Evolutionary conservation across 306 rosid species (phyloP), one percentile per base, ranked within the genome.

Genomic region (Quercus alba): DNA sequence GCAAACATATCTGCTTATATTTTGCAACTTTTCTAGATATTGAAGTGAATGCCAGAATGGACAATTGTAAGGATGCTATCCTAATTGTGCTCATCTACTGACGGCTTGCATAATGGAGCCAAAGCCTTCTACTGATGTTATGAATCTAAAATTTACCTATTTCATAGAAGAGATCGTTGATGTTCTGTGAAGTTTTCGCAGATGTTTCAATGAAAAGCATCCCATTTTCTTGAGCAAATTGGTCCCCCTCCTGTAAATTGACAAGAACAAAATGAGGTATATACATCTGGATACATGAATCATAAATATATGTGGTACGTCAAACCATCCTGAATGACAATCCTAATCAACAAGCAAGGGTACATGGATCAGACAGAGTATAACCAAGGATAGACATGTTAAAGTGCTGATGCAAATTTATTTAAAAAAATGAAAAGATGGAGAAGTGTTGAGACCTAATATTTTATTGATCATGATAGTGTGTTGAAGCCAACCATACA

Each of bases 201-300:
- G 97, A 94, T n/a, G 98, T 87, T 87, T 91, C 97, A 77, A 87
- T 85, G 88, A 80, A 91, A 79, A 94, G 89, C 94, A 91, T 90
- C 69, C 94, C 98, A 76, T 91, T 89, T 73, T 91, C 97, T 72
- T 87, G 91, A 21, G 97, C 89, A 87, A 77, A 90, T 83, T 87
- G 86, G 63, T 91, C 90, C 72, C 90, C 98, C 70, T 84, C 98
- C 98, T 94, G 87, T 74, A 70, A 52, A 21, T 49, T 58, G 7
- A 68, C 38, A 25, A 74, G 11, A 76, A 14, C 28, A 31, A 14
- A 54, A n/a, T 20, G 1, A 26, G 21, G 13, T 20, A 1, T 67
- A 33, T 18, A 21, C 11, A 33, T 1, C 51, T 31, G 3, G 38
- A 46, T 18, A 5, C 38, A 30, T 3, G 9, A 28, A 10, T 68